Evolutionary conservation across 768 basidiomycete species (phyloP), one percentile per base, ranked within the genome.

Genomic region (Nevesoporus exiguus): DNA sequence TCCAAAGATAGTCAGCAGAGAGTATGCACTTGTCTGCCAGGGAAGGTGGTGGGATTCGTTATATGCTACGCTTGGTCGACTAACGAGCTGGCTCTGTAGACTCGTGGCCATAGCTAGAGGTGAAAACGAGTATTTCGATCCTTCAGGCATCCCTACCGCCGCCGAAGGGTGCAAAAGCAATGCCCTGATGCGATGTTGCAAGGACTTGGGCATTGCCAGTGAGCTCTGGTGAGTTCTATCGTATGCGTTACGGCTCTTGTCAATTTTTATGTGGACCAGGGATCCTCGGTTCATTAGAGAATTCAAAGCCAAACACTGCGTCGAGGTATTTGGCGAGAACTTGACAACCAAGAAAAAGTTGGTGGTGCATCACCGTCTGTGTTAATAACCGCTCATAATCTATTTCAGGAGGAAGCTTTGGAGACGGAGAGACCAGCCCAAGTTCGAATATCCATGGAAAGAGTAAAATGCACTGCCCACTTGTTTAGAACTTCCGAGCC

Each of bases 71-170:
- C 24, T 49, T 14, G 44, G 31, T 43, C 42, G 30, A 25, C 43
- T 49, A 29, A 47, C 17, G 14, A 48, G 3, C 14, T 40, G 2
- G 40, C 22, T 42, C 46, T 13, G 6, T 56, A 96, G 95, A 51
- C 76, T 98, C 17, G 93, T 98, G 3, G 89, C 82, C 9, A 85
- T 98, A 57, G 90, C 96, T 3, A 80, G 95, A 47, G 96, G 96
- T 29, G 96, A 98, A 73, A 94, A 98, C 61, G 93, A 97, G 61
- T 98, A 94, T 71, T 98, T 98, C 62, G 93, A 95, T 64, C 86
- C 90, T 7, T 79, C 81, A 0, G 93, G 93, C 14, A 84, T 98
- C 47, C 83, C 96, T 2, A 98, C 96, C 0, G 96, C 96, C 0
- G 90, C 41, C 6, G 96, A 98, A 69, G 93, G 87, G 0, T 92